These are phyloP conservation scores for Arachis monticola DNA, from an alignment of 331 rosid species.

Conservation along the genomic window DNA sequence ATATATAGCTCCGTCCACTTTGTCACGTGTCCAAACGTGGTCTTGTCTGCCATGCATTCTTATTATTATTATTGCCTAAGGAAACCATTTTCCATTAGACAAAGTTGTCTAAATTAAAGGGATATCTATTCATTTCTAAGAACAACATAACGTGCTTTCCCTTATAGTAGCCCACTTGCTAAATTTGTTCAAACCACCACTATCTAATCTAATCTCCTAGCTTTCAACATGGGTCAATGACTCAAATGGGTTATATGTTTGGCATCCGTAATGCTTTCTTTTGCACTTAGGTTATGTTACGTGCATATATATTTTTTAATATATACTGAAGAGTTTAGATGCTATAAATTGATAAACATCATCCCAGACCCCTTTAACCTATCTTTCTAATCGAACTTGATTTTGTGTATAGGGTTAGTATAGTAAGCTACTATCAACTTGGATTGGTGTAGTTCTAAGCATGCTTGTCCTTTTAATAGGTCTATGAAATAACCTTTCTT, in stretches of 20 bases:
- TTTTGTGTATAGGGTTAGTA: background rate
- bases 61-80: constrained; percentile 38
- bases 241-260: background rate
- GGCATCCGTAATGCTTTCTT: background rate
- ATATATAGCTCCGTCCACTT: constrained; percentile 14
- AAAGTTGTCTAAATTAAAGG: constrained; percentile 29
- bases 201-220: background rate
- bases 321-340: constrained; percentile 1
- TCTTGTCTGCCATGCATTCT: constrained; percentile 54
- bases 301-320: background rate
- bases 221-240: background rate
- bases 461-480: background rate
- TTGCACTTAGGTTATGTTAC: constrained; percentile 5
- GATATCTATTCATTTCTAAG: background rate
- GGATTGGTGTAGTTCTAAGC: no score
- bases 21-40: constrained; percentile 32
- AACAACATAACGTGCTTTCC: constrained; percentile 22
- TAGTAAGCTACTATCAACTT: background rate
- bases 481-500: background rate
- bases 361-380: no score
- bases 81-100: constrained; percentile 33
- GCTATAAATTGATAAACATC: background rate
- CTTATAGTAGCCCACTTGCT: constrained; percentile 43
- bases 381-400: background rate
- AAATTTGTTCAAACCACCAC: constrained; percentile 33